A percentile compares a stretch with the other conserved stretches of the same genome.
These are phyloP conservation scores for Dactylonectria estremocensis DNA, from an alignment of 2,329 filamentous ascomycete species.

Conservation along the genomic window DNA sequence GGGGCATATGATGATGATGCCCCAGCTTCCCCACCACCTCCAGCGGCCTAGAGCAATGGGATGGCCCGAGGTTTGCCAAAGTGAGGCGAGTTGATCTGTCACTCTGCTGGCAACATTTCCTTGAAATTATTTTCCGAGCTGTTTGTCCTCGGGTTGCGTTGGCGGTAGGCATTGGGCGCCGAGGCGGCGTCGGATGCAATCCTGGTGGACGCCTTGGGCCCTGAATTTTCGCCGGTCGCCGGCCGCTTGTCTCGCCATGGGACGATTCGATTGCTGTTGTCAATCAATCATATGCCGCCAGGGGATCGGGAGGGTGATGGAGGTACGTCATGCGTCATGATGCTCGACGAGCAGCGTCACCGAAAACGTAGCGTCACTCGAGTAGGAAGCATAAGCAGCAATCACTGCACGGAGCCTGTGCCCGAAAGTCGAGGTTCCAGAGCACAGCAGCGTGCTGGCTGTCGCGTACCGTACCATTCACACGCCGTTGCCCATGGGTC, in stretches of 20 bases:
- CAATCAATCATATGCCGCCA: conserved; percentile 27
- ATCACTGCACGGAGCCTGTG: conserved; percentile 2
- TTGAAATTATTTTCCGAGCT: conserved; percentile 2
- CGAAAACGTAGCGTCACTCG: background rate
- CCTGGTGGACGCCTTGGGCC: background rate
- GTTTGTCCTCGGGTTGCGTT: conserved; percentile 5
- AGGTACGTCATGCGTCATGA: conserved; percentile 31
- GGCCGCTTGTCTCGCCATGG: background rate
- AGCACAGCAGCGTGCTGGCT: background rate
- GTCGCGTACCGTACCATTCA: background rate
- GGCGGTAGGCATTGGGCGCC: conserved; percentile 25
- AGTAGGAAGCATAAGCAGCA: background rate
- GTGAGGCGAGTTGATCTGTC: conserved; percentile 28
- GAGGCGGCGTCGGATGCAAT: too few species aligned
- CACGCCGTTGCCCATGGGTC: background rate
- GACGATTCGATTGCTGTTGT: conserved; percentile 11
- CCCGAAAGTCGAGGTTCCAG: conserved; percentile 4
- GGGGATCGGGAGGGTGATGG: conserved; percentile 13
- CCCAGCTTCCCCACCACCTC: conserved; percentile 8
- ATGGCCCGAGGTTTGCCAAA: background rate
- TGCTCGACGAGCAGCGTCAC: conserved; percentile 11
- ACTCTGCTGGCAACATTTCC: conserved; percentile 8
- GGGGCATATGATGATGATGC: background rate
- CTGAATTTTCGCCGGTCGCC: background rate
- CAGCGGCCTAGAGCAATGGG: background rate